Conservation (phyloP, 2,329 filamentous ascomycete genomes). For the Alternaria burnsii region DNA sequence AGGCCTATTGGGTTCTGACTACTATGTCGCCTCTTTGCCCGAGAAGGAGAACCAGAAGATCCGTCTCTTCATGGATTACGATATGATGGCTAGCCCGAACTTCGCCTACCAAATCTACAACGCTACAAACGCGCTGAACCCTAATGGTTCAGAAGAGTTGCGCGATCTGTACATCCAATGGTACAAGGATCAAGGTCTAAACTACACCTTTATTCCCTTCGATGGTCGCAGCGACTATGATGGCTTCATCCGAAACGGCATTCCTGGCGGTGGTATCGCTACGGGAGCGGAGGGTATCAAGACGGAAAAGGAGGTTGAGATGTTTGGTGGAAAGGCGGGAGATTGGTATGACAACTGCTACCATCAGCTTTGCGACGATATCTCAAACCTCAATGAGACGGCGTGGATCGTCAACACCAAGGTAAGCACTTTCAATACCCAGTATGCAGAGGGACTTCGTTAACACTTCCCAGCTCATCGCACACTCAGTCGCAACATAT, state of each 20-base stretch:
- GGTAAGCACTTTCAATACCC: constrained; percentile 22
- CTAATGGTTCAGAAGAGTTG: constrained; percentile 48
- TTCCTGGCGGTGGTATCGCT: constrained; percentile 52
- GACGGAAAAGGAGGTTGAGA: constrained; percentile 47
- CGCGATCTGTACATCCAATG: constrained; percentile 51
- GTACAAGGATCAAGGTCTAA: constrained; percentile 48
- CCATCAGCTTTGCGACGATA: constrained; percentile 51
- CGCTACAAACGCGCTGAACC: constrained; percentile 49
- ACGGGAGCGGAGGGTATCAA: constrained; percentile 55
- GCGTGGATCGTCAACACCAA: constrained; percentile 52
- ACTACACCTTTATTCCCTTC: constrained; percentile 52
- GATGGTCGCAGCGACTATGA: constrained; percentile 54
- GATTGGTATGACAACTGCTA: constrained; percentile 53
- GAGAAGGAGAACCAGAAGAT: constrained; percentile 51
- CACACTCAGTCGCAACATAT: constrained; percentile 50
- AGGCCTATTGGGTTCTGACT: constrained; percentile 51
- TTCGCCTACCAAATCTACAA: constrained; percentile 54
- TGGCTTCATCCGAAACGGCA: constrained; percentile 52
- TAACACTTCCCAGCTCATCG: constrained; percentile 41
- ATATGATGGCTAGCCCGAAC: constrained; percentile 54
- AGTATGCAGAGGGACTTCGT: neutral
- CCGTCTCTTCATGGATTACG: constrained; percentile 55
- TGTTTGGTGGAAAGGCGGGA: constrained; percentile 52
- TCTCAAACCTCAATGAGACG: constrained; percentile 51
- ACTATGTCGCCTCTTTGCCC: constrained; percentile 49